A percentile compares a stretch with the other conserved stretches of the same genome.
phyloP scores from a whole-genome alignment of 805 yeast species.

The Candida argentea region DNA sequence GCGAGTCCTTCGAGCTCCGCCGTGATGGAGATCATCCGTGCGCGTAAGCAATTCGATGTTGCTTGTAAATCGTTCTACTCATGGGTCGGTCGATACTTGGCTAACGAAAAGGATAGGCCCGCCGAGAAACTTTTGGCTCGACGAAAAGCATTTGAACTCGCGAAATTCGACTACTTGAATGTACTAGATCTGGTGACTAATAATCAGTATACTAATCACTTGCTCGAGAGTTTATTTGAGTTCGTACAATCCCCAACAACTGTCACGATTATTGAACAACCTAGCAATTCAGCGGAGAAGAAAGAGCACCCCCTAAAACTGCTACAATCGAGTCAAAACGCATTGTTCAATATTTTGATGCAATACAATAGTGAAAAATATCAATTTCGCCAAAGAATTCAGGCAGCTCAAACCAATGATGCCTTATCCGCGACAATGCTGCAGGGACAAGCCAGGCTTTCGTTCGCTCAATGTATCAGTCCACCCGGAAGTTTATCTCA shows the following conservation, averaged over 20 bases:
- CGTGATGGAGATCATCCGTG: conserved; percentile 8
- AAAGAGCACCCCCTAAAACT: conserved; percentile 9
- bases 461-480: conserved; percentile 1
- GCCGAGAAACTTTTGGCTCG: conserved; percentile 27
- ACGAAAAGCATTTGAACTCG: conserved; percentile 30
- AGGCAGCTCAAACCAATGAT: conserved; percentile 28
- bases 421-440: conserved; percentile 13
- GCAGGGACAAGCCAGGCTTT: neutral
- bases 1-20: conserved; percentile 3
- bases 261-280: conserved; percentile 11
- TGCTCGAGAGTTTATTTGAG: conserved; percentile 26
- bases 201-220: conserved; percentile 30
- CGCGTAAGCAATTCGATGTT: conserved; percentile 26
- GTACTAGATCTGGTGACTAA: conserved; percentile 26
- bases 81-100: conserved; percentile 34
- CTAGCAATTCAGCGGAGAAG: conserved; percentile 6
- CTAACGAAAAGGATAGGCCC: conserved; percentile 34
- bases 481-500: neutral
- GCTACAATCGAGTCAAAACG: conserved; percentile 8
- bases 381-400: conserved; percentile 31
- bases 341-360: conserved; percentile 19
- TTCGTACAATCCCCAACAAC: no score
- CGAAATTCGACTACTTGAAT: conserved; percentile 37
- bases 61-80: conserved; percentile 32
- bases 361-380: conserved; percentile 32